These are phyloP conservation scores for Cystofilobasidium macerans DNA, from an alignment of 768 basidiomycete species.

Conservation along the genomic window DNA sequence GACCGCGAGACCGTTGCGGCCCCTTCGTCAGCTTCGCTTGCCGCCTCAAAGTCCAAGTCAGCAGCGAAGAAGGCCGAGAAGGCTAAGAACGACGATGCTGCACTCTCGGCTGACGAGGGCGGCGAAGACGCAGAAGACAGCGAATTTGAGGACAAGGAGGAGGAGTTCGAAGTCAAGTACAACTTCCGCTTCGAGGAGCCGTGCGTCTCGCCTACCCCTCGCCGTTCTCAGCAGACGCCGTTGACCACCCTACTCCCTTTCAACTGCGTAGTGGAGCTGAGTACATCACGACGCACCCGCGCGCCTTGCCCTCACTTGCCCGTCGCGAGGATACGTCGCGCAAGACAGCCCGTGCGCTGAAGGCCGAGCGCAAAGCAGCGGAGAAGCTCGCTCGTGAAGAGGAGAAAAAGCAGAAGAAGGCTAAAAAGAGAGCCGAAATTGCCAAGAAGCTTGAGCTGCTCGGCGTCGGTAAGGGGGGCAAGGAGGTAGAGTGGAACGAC, in stretches of 20 bases:
- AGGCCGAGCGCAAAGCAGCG: conserved; percentile 54
- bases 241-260: background rate
- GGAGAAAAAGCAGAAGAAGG: conserved; percentile 58
- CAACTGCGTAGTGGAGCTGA: conserved; percentile 52
- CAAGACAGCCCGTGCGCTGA: conserved; percentile 71
- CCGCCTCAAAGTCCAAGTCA: conserved; percentile 34
- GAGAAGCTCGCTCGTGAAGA: conserved; percentile 45
- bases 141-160: conserved; percentile 75
- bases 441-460: conserved; percentile 57
- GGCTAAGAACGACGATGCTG: conserved; percentile 32
- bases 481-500: conserved; percentile 42
- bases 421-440: conserved; percentile 48
- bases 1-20: conserved; percentile 61
- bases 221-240: background rate
- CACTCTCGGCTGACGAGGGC: conserved; percentile 24
- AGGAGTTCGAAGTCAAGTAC: conserved; percentile 88
- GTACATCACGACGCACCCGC: conserved; percentile 63
- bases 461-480: conserved; percentile 22
- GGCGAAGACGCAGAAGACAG: conserved; percentile 48
- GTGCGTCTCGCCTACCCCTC: conserved; percentile 43
- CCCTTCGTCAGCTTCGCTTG: conserved; percentile 77
- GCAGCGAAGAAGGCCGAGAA: conserved; percentile 30
- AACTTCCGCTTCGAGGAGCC: conserved; percentile 98
- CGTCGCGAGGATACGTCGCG: conserved; percentile 60
- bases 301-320: conserved; percentile 43